A percentile compares a stretch with the other conserved stretches of the same genome.
phyloP scores from a whole-genome alignment of 352 stramenopile species.

The Globisporangium camurandrum region DNA sequence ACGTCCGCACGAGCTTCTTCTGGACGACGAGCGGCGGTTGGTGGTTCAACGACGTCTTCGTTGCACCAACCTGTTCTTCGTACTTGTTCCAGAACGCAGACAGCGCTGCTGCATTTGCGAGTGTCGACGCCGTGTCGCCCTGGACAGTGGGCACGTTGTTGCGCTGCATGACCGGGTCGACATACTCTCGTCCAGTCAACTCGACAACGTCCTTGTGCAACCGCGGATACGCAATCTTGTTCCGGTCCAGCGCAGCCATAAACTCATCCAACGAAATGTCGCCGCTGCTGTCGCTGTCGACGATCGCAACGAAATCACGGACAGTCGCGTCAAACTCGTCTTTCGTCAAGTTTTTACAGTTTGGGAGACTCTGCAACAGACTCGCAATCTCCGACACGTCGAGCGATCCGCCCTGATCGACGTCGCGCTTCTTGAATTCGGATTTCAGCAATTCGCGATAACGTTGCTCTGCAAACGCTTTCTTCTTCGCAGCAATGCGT shows the following conservation, averaged over 20 bases:
- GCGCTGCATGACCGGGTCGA: constrained; percentile 50
- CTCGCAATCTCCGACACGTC: constrained; percentile 60
- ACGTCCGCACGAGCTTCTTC: constrained; percentile 83
- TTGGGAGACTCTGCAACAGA: constrained; percentile 52
- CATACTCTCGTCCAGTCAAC: constrained; percentile 75
- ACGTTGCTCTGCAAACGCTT: constrained; percentile 50
- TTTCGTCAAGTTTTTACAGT: constrained; percentile 66
- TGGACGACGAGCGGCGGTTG: constrained; percentile 49
- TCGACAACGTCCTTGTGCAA: constrained; percentile 52
- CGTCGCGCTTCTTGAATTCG: constrained; percentile 68
- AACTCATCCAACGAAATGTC: constrained; percentile 85
- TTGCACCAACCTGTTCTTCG: constrained; percentile 55
- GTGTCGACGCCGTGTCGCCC: constrained; percentile 21
- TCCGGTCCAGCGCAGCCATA: constrained; percentile 49
- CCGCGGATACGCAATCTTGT: constrained; percentile 63
- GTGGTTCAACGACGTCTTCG: constrained; percentile 50
- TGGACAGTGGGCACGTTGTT: constrained; percentile 61
- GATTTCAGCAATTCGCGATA: constrained; percentile 64
- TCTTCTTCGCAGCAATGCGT: constrained; percentile 40
- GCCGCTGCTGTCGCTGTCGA: constrained; percentile 72
- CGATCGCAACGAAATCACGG: constrained; percentile 63
- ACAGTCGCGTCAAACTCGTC: constrained; percentile 75
- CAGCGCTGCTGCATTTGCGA: constrained; percentile 55
- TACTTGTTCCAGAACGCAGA: constrained; percentile 69
- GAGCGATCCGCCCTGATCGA: constrained; percentile 62